Percentiles rank a stretch among this genome's conserved stretches.
Conservation (phyloP, 2,329 filamentous ascomycete genomes). For the Monilinia fructigena region DNA sequence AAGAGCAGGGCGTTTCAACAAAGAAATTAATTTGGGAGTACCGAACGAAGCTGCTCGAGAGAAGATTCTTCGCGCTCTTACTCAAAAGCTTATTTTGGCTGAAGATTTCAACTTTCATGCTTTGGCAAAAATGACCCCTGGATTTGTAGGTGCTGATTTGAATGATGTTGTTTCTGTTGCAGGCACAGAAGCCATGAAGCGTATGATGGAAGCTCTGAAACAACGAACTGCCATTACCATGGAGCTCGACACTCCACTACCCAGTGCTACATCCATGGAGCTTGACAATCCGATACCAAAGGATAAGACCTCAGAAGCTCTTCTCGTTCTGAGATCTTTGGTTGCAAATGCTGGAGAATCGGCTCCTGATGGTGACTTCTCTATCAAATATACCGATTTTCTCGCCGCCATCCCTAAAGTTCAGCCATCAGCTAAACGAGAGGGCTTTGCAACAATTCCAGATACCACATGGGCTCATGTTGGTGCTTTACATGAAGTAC, state of each 20-base stretch:
- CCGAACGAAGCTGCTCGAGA: constrained; percentile 76
- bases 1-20: constrained; percentile 74
- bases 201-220: constrained; percentile 41
- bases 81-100: constrained; percentile 61
- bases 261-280: constrained; percentile 37
- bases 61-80: constrained; percentile 73
- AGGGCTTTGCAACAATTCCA: constrained; percentile 93
- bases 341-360: constrained; percentile 54
- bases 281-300: constrained; percentile 31
- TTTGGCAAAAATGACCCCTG: constrained; percentile 81
- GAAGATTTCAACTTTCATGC: constrained; percentile 70
- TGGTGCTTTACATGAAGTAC: constrained; percentile 76
- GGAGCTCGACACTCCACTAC: constrained; percentile 38
- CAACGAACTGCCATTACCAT: constrained; percentile 36
- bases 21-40: constrained; percentile 82
- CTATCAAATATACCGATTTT: constrained; percentile 68
- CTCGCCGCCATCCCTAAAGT: constrained; percentile 70
- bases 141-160: constrained; percentile 90
- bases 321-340: constrained; percentile 50
- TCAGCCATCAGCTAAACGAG: constrained; percentile 78
- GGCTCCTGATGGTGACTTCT: constrained; percentile 53
- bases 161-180: constrained; percentile 55
- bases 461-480: constrained; percentile 92
- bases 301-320: constrained; percentile 32
- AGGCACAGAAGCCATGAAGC: constrained; percentile 43